Conservation (phyloP, 2,329 filamentous ascomycete genomes). For the Fusarium concolor region DNA sequence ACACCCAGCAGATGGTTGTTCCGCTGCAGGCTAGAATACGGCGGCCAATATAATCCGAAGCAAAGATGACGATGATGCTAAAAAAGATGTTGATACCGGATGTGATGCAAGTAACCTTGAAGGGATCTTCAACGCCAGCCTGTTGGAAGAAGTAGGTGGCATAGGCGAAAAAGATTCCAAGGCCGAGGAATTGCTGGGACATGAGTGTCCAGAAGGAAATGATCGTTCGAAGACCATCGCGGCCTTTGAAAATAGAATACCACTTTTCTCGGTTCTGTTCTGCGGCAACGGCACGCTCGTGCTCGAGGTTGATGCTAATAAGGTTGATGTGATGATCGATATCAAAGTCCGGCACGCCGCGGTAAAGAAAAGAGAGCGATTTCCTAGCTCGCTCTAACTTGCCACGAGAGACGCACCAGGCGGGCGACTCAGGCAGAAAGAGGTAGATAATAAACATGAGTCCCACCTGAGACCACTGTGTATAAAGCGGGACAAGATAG, state of each 20-base stretch:
- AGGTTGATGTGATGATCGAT: too few species aligned
- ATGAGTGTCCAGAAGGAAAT: constrained; percentile 35
- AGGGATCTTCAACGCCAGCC: constrained; percentile 44
- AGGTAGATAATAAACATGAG: constrained; percentile 54
- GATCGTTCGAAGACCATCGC: constrained; percentile 39
- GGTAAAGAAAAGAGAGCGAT: too few species aligned
- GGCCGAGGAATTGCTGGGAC: constrained; percentile 38
- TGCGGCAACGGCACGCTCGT: too few species aligned
- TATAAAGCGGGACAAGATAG: constrained; percentile 56
- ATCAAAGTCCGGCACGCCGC: too few species aligned
- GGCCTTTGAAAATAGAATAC: constrained; percentile 48
- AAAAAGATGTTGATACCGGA: constrained; percentile 35
- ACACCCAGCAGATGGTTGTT: too few species aligned
- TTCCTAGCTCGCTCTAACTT: too few species aligned
- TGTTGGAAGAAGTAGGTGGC: constrained; percentile 59
- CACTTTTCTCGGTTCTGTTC: constrained; percentile 13
- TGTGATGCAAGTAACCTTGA: constrained; percentile 39
- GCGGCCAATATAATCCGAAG: background rate
- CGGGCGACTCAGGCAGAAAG: constrained; percentile 55
- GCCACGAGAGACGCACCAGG: constrained; percentile 50
- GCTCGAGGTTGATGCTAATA: too few species aligned
- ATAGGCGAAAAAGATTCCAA: constrained; percentile 55
- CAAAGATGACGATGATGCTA: constrained; percentile 16
- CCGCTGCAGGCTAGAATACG: too few species aligned
- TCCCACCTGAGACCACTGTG: constrained; percentile 59